Percentiles rank a stretch among this genome's conserved stretches.
phyloP scores from a whole-genome alignment of 2,329 filamentous ascomycete genomes.

The Apiospora phragmitis region DNA sequence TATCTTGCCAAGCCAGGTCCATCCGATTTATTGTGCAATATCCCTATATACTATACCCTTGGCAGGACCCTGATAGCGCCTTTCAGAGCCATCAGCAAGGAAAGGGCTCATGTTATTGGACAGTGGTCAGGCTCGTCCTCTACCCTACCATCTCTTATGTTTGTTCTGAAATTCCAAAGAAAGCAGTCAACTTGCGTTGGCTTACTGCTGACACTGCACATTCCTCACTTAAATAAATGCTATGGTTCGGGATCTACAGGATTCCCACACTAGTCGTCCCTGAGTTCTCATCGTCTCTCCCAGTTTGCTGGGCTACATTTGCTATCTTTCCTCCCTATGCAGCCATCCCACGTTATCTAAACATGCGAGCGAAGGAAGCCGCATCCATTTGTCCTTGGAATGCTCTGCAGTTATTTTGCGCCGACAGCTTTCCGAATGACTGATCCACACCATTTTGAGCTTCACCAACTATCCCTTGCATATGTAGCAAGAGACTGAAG shows the following conservation, averaged over 20 bases:
- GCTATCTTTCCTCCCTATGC: background rate
- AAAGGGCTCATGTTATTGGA: background rate
- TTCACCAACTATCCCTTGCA: constrained; percentile 17
- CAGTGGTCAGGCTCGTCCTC: background rate
- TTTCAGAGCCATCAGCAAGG: background rate
- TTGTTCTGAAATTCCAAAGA: background rate
- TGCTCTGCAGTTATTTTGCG: constrained; percentile 14
- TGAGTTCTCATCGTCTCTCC: background rate
- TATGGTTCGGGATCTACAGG: background rate
- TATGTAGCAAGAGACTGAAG: constrained; percentile 17
- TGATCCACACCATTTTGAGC: constrained; percentile 18
- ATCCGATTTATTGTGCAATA: background rate
- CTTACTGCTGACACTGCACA: background rate
- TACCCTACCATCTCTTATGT: background rate
- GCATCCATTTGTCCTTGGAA: constrained; percentile 20
- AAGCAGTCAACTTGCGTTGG: background rate
- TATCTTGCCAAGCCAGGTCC: no score
- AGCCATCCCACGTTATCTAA: background rate
- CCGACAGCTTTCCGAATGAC: constrained; percentile 11
- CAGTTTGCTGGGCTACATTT: background rate
- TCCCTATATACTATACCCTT: background rate
- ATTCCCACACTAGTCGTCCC: background rate
- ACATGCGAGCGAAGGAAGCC: constrained; percentile 17
- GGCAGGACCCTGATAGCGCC: background rate
- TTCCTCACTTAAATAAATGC: background rate